Percentiles rank a stretch among this genome's conserved stretches.
phyloP scores from a whole-genome alignment of 371 early-diverging fungal species.

The Actinomucor elegans region DNA sequence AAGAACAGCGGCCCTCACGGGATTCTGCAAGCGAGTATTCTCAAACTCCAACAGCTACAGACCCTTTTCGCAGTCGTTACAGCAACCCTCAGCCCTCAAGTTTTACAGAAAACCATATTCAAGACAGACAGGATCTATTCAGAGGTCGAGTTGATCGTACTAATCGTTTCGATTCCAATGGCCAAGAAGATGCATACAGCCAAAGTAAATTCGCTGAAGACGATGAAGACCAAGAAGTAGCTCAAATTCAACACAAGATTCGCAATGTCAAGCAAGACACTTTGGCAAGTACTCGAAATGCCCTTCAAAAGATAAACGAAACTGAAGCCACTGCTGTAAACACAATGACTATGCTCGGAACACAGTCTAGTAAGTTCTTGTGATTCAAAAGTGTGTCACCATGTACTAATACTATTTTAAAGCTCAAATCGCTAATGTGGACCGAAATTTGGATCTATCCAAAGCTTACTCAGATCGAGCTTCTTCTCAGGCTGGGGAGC shows the following conservation, averaged over 20 bases:
- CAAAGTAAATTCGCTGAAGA: conserved; percentile 29
- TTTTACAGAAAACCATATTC: conserved; percentile 2
- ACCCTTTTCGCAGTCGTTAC: not conserved
- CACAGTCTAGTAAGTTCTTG: conserved; percentile 53
- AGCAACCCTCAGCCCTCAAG: not conserved
- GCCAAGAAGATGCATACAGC: conserved; percentile 12
- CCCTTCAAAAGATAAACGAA: conserved; percentile 65
- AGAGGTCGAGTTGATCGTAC: conserved; percentile 4
- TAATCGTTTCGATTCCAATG: not conserved
- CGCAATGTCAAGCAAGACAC: conserved; percentile 71
- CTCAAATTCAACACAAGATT: conserved; percentile 62
- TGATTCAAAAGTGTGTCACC: not conserved
- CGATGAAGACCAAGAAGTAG: conserved; percentile 65
- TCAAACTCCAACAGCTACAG: conserved; percentile 1
- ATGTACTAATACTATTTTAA: conserved; percentile 16
- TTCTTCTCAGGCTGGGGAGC: conserved; percentile 68
- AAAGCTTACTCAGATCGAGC: conserved; percentile 73
- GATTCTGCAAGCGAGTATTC: conserved; percentile 2
- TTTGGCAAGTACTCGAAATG: conserved; percentile 68
- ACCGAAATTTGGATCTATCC: conserved; percentile 71
- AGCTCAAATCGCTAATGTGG: conserved; percentile 61
- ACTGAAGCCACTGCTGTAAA: conserved; percentile 63
- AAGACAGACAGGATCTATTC: conserved; percentile 25
- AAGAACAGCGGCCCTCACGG: too few relatives aligned
- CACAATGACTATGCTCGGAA: conserved; percentile 65